Base-by-base conservation (phyloP, 176 grass and related monocot species). In the Lolium perenne region DNA sequence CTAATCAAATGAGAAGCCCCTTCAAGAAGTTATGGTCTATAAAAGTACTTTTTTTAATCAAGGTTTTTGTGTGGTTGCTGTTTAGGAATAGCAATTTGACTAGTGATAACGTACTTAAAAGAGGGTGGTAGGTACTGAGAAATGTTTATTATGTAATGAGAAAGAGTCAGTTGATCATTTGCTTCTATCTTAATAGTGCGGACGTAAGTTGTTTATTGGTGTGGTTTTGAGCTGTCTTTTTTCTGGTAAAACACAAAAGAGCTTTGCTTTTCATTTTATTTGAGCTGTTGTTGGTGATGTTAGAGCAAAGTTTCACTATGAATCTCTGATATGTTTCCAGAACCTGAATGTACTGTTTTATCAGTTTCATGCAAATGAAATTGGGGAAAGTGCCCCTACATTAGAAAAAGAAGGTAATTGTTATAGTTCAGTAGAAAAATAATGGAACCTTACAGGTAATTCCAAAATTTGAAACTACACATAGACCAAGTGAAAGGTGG, bases 281-380 rank as follows among this genome's bases (percentile, higher is more conserved):
- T 11, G 59, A 64, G 23, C 61, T 64, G 4, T 63, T 29, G 10
- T 13, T 63, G 57, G 57, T 60, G 57, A 22, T 22, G 57, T 22
- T 2, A 61, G n/a, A 61, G 58, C 8, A 61, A 23, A 23, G 58
- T 22, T 23, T 61, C 58, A 61, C n/a, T 35, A 35, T 35, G 32
- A 35, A 35, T 35, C 32, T 61, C 21, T 25, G 60, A 63, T 29
- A 64, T 64, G 61, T 64, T 64, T 60, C 20, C 23, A 64, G 23
- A 64, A 63, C 60, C 60, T 63, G 60, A 63, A 63, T 63, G 61
- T 29, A 63, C 1, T 29, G 61, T 64, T 64, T 63, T 63, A 63
- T 63, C 11, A 64, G 61, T 64, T 64, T 64, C 12, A 6, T 64
- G 61, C 5, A 64, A 5, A 64, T 29, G 23, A 29, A 64, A 64